Conservation (phyloP, 106 monocot genomes). For the Phalaenopsis aphrodite region DNA sequence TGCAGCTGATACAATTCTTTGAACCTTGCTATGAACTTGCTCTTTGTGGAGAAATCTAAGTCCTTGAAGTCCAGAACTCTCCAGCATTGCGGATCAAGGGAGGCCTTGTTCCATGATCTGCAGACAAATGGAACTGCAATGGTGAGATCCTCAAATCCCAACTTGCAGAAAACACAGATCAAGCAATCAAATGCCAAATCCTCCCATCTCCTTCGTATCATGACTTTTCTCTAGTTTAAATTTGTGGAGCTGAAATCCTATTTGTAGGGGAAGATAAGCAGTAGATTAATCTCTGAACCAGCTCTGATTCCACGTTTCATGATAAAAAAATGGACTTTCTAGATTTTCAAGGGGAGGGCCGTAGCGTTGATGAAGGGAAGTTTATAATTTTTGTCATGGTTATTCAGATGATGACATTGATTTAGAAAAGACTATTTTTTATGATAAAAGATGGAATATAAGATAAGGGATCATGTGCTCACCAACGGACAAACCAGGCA, state of each 20-base stretch:
- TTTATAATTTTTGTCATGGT: not conserved
- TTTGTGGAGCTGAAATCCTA: not conserved
- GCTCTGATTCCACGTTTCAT: not conserved
- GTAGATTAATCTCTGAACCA: not conserved
- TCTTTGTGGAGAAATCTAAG: conserved; percentile 1
- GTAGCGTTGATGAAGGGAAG: not conserved
- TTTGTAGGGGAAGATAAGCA: not conserved
- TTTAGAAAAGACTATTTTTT: not conserved
- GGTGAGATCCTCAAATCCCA: conserved; percentile 17
- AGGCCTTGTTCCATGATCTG: conserved; percentile 31
- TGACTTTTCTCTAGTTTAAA: not conserved
- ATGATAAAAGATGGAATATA: no score
- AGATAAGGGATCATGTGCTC: no score
- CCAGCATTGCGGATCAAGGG: conserved; percentile 27
- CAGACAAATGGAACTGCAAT: conserved; percentile 19
- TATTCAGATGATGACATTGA: not conserved
- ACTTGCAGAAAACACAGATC: conserved; percentile 12
- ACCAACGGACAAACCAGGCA: no score
- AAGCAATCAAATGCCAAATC: conserved; percentile 22
- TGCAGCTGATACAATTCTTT: not conserved
- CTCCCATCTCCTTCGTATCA: conserved; percentile 28
- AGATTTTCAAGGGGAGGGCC: no score
- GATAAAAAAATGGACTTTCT: not conserved
- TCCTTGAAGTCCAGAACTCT: conserved; percentile 15
- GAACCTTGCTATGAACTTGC: conserved; percentile 9